Base-by-base conservation (phyloP, 2,329 filamentous ascomycete genomes). In the Xylaria sp. region DNA sequence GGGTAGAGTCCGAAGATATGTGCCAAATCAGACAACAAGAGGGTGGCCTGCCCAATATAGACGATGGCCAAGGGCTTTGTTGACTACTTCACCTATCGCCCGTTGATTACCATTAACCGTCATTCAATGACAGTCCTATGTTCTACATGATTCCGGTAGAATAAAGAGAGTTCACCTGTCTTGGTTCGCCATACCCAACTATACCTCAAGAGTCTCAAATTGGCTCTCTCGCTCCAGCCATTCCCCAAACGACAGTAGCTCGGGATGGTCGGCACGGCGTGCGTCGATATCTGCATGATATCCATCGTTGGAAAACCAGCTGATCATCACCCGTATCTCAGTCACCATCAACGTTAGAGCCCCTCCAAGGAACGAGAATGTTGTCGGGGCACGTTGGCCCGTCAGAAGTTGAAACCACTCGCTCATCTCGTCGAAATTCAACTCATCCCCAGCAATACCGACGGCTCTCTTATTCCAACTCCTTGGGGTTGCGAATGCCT, bases 391-490 rank as follows among this genome's bases (percentile, higher is more conserved):
- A 1, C 71, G 66, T 3, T 62, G 52, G 1, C 75, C 74, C 9
- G 73, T 75, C 4, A 68, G 68, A 44, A 61, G 64, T 23, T 67
- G 41, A 54, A 77, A 76, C 6, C 68, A 61, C 13, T 51, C 56
- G 52, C 60, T 65, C 54, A 77, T 63, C 67, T 74, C 62, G 6
- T 68, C 67, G 27, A 75, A 73, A 3, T 75, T 78, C 57, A 83
- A 67, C 62, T 81, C 77, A 54, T 83, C 80, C 0, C 80, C 79
- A 0, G 79, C 80, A 3, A 83, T 67, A 10, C 75, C 76, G 8
- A 82, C 70, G 8, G 77, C 75, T 25, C 68, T 70, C 25, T 71
- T 70, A 27, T 74, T 68, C 70, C 76, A 83, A 15, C 68, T 58
- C 11, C 75, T 70, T 0, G 77, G 75, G 2, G 77, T 61, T 4